Conservation (phyloP, 73 alveolate species). For the Tetrahymena elliotti region DNA sequence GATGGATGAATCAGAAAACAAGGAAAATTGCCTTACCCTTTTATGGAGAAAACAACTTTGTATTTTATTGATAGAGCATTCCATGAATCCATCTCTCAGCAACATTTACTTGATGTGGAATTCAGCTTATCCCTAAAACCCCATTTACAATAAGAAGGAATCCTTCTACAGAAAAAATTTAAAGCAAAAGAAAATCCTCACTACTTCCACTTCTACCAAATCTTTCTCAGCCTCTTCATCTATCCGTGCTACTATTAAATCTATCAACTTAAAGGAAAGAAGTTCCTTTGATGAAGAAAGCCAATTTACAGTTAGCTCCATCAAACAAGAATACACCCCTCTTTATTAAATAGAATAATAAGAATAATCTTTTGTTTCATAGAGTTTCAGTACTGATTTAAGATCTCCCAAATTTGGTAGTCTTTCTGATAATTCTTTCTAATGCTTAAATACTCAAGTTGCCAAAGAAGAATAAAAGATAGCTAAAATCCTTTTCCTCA, state of each 20-base stretch:
- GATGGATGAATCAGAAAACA: not conserved
- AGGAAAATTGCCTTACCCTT: not conserved
- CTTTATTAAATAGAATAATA: not conserved
- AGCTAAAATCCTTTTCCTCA: not conserved
- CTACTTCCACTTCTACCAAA: not conserved
- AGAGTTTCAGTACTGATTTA: not conserved
- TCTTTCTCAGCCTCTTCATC: not conserved
- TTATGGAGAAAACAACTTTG: not conserved
- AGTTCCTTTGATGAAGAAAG: not conserved
- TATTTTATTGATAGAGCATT: not conserved
- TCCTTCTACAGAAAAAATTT: not conserved
- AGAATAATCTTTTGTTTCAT: not conserved
- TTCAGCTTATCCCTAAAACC: not conserved
- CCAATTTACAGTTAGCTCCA: not conserved
- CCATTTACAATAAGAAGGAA: not conserved
- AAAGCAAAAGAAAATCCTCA: not conserved
- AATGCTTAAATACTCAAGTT: no score
- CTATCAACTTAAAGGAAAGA: not conserved
- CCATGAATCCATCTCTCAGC: not conserved
- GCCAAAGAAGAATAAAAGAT: not conserved
- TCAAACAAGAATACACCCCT: not conserved
- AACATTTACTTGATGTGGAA: not conserved
- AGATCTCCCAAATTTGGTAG: not conserved
- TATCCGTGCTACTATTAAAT: not conserved
- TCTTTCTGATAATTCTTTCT: not conserved